Evolutionary conservation across 495 filamentous ascomycete species (phyloP), one percentile per base, ranked within the genome.

Genomic region (Melanomma pulvis-pyrius): DNA sequence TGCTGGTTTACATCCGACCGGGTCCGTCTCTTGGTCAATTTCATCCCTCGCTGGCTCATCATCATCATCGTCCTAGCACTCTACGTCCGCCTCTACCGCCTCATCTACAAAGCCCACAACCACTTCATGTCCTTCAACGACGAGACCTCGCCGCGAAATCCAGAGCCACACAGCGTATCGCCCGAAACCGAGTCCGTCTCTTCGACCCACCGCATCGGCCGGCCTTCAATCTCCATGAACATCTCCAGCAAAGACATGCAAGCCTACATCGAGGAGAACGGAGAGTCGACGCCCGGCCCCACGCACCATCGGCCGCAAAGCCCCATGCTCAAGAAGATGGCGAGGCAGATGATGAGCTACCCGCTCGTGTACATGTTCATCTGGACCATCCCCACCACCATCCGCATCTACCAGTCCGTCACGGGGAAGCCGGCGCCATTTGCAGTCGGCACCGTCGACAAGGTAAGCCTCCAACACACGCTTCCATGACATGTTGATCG

Each of bases 1-100:
- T 79, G 79, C 63, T 81, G 79, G 79, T 79, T 81, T 58, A 79
- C 78, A 1, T 73, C 67, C 21, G 79, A 81, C 61, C 15, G 67
- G 26, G 67, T 72, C n/a, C 73, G 79, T 0, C 67, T 81, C n/a
- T 63, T 77, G 2, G 76, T 77, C 32, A 81, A 81, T 68, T 81
- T 81, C 63, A 72, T 79, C 19, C 79, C 75, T 5, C 71, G 79
- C 30, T 77, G 75, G 79, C 19, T 73, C 56, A 81, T 81, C 63
- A 79, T 81, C 36, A 58, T 74, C 46, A 58, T 70, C 29, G 75
- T 81, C 32, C 61, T 81, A 34, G 62, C 48, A 12, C 72, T 81
- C 28, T 81, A 81, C 57, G 54, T 72, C 5, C 70, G 72, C n/a
- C 72, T 80, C 19, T 80, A 81, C 60, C 72, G 71, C 56, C 60